Evolutionary conservation across 2,329 filamentous ascomycete genomes (phyloP).

Genomic region (Elsinoe fawcettii): DNA sequence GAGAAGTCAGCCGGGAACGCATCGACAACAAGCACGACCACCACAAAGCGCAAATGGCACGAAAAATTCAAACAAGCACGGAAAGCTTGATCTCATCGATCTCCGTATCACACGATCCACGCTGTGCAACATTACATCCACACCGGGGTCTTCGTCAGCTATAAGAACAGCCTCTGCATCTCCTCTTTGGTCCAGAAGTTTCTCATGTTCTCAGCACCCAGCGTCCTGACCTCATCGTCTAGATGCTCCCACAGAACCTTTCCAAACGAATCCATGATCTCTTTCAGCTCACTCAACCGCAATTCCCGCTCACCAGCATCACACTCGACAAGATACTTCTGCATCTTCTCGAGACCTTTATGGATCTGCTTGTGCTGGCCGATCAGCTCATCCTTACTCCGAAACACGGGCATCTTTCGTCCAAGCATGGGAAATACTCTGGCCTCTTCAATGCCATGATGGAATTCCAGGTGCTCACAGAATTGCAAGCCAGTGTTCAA

Average conservation of each 20-base stretch:
- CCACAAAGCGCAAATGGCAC: conserved; percentile 33
- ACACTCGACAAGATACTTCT: conserved; percentile 27
- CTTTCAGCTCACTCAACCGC: conserved; percentile 52
- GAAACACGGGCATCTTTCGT: conserved; percentile 70
- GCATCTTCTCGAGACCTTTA: conserved; percentile 39
- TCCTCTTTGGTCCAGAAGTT: conserved; percentile 72
- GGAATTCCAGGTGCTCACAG: conserved; percentile 59
- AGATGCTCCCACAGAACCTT: conserved; percentile 73
- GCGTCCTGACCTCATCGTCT: conserved; percentile 70
- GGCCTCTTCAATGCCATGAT: conserved; percentile 77
- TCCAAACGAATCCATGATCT: conserved; percentile 70
- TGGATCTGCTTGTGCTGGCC: conserved; percentile 75
- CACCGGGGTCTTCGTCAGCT: too few relatives aligned
- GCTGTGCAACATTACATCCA: background rate
- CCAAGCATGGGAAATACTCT: conserved; percentile 75
- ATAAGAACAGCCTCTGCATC: conserved; percentile 64
- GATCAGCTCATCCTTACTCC: conserved; percentile 56
- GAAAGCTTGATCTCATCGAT: background rate
- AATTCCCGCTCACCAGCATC: conserved; percentile 54
- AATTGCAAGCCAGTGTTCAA: conserved; percentile 62
- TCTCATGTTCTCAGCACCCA: conserved; percentile 82
- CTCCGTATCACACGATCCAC: background rate
- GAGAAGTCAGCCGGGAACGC: background rate
- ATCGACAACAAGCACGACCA: background rate
- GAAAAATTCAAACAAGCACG: conserved; percentile 30